Conservation (phyloP, 1,284 basidiomycete species). For the Cutaneotrichosporon cavernicola region DNA sequence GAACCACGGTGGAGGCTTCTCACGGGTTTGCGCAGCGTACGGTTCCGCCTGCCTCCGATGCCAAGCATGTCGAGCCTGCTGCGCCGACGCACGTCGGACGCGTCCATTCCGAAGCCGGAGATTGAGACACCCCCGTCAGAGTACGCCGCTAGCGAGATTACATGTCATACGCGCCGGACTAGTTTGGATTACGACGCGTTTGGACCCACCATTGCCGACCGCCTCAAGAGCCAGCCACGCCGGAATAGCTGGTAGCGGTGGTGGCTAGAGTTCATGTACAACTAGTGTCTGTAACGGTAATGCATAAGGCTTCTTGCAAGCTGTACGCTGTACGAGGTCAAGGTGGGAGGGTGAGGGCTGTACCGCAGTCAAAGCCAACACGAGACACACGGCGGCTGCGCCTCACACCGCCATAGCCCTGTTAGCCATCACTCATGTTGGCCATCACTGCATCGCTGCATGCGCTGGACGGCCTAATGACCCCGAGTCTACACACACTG, state of each 20-base stretch:
- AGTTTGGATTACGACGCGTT: constrained; percentile 6
- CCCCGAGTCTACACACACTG: no score
- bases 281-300: neutral
- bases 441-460: no score
- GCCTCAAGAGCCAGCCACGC: neutral
- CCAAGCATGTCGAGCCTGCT: neutral
- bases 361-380: no score
- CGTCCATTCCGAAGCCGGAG: neutral
- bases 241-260: neutral
- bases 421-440: no score
- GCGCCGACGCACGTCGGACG: neutral
- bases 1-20: no score
- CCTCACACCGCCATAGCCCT: no score
- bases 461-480: no score
- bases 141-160: neutral
- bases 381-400: no score
- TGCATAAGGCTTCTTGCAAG: neutral
- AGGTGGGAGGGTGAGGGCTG: no score
- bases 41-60: constrained; percentile 1
- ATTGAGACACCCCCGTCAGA: neutral
- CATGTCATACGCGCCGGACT: constrained; percentile 1
- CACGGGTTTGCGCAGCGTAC: neutral
- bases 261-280: neutral
- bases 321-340: neutral
- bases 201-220: neutral